Conservation (phyloP, 257 asterid genomes). For the Scutellaria baicalensis region DNA sequence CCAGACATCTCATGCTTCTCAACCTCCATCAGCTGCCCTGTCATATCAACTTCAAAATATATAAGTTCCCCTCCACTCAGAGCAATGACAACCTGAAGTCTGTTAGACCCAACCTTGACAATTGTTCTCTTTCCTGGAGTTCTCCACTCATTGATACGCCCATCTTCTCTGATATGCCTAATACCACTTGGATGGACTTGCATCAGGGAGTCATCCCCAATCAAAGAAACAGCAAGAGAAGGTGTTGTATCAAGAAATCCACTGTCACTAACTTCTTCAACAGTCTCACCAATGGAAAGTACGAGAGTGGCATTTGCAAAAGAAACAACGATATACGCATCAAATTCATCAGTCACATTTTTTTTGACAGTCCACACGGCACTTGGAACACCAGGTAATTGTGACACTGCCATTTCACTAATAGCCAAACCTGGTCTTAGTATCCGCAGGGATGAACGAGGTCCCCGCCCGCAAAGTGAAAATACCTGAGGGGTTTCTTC, state of each 20-base stretch:
- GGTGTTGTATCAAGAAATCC: slow-evolving; percentile 98
- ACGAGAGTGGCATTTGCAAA: slow-evolving; percentile 98
- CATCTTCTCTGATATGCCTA: slow-evolving; percentile 98
- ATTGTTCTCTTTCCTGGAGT: slow-evolving; percentile 99
- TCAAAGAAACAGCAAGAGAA: slow-evolving; percentile 90
- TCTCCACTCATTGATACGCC: slow-evolving; percentile 98
- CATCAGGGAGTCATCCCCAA: slow-evolving; percentile 98
- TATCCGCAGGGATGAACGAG: slow-evolving; percentile 84
- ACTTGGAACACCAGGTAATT: slow-evolving; percentile 96
- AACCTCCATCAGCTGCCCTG: slow-evolving; percentile 98
- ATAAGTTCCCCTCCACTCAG: slow-evolving; percentile 96
- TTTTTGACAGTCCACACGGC: slow-evolving; percentile 99
- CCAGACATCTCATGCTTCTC: slow-evolving; percentile 99
- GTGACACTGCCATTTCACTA: slow-evolving; percentile 99
- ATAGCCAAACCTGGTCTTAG: slow-evolving; percentile 95
- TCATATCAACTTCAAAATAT: slow-evolving; percentile 95
- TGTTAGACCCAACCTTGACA: slow-evolving; percentile 92
- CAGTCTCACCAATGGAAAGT: slow-evolving; percentile 98
- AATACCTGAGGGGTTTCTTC: slow-evolving; percentile 97
- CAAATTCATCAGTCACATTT: slow-evolving; percentile 89
- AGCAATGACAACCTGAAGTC: slow-evolving; percentile 99
- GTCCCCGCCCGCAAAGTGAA: slow-evolving; percentile 94
- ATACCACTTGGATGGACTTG: slow-evolving; percentile 99
- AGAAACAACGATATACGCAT: slow-evolving; percentile 95
- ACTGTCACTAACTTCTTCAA: slow-evolving; percentile 98